Evolutionary conservation across 257 asterid species (phyloP), one percentile per base, ranked within the genome.

Genomic region (Buddleja alternifolia): DNA sequence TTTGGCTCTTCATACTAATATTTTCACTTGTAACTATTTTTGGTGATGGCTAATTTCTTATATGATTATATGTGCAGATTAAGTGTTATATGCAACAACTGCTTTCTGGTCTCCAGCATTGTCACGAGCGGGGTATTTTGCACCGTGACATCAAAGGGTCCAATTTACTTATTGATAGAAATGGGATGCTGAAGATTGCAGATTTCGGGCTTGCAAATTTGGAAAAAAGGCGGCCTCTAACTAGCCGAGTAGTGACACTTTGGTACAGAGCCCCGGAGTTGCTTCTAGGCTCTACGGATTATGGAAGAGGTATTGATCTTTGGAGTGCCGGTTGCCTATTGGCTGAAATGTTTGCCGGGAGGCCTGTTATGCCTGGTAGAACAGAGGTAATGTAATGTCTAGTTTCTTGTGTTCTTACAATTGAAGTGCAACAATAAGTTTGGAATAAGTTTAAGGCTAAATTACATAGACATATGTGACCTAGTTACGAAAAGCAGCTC

Each of bases 321-420:
- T 91, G 96, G 97, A 91, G 97, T 36, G 95, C 74, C 0, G 97
- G 97, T 3, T 91, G 97, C 69, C 93, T 91, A 60, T 68, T 91
- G 90, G 96, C 96, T 3, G 97, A 91, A 84, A 88, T 91, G 96
- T 83, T 85, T 40, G 85, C 80, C 0, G 93, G 95, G 40, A 77
- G 88, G 81, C 91, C 96, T 4, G 83, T 91, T 58, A 54, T 91
- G 81, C 93, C 97, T 20, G 95, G 90, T 17, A 75, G 95, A 46
- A 86, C 95, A 0, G 97, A 91, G 97, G 97, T 91, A 77, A 60
- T 24, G 5, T n/a, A 42, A 4, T 45, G 7, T 19, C n/a, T n/a
- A n/a, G n/a, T 15, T n/a, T 37, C 19, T 12, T 6, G 7, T 42
- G 37, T 50, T 50, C 29, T 50, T 29, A 50, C 17, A 12, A 16